These are phyloP conservation scores for Lachnellula hyalina DNA, from an alignment of 2,329 filamentous ascomycete species.

Conservation along the genomic window DNA sequence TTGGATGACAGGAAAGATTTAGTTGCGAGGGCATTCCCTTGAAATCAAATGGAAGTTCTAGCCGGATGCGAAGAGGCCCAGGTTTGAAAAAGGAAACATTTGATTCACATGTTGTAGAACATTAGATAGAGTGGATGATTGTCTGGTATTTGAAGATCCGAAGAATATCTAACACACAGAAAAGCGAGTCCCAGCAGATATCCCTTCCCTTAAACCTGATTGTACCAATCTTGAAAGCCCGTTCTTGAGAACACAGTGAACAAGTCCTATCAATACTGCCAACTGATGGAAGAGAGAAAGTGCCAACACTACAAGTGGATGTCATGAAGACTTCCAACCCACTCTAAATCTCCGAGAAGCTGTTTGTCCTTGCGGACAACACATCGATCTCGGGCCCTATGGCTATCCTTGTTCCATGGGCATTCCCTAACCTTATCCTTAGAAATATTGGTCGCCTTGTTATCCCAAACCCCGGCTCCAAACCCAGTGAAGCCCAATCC, in stretches of 20 bases:
- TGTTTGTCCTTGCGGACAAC: constrained; percentile 53
- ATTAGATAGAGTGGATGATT: constrained; percentile 33
- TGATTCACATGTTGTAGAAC: neutral
- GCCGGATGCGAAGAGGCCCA: too few relatives aligned
- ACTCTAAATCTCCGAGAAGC: constrained; percentile 69
- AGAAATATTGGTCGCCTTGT: constrained; percentile 28
- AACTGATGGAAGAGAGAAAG: constrained; percentile 11
- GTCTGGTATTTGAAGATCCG: constrained; percentile 30
- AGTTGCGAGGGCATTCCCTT: neutral
- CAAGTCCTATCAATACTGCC: constrained; percentile 4
- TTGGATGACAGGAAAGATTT: neutral
- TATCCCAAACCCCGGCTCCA: constrained; percentile 33
- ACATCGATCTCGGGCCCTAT: constrained; percentile 40
- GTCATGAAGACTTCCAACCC: constrained; percentile 84
- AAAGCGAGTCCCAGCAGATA: constrained; percentile 31
- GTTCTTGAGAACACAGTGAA: neutral
- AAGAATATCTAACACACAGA: constrained; percentile 33
- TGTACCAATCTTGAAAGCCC: neutral
- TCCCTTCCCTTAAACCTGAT: constrained; percentile 7
- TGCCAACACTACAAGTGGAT: constrained; percentile 49
- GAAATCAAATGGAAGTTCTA: neutral
- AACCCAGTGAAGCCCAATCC: constrained; percentile 45
- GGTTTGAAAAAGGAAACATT: too few relatives aligned
- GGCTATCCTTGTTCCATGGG: constrained; percentile 44
- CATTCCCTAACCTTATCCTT: constrained; percentile 39